phyloP scores from a whole-genome alignment of 441 rosid genomes.

The Jatropha podagrica region DNA sequence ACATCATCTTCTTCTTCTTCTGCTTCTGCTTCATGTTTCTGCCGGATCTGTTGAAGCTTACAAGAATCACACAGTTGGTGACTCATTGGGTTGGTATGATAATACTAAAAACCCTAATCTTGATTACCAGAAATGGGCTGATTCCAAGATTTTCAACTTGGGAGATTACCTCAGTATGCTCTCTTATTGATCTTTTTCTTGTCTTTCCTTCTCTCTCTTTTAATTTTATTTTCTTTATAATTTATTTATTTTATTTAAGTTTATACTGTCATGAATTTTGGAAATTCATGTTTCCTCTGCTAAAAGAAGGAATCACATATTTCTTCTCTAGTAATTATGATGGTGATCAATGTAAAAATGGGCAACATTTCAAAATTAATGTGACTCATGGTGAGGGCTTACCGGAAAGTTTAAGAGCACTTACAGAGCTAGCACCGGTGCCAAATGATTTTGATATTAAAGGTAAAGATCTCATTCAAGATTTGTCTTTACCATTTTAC shows the following conservation, averaged over 20 bases:
- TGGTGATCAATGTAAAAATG: constrained; percentile 79
- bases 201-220: neutral
- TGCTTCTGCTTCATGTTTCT: constrained; percentile 15
- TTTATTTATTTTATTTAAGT: too few relatives aligned
- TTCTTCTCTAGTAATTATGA: constrained; percentile 88
- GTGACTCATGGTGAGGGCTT: constrained; percentile 80
- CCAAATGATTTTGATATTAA: constrained; percentile 50
- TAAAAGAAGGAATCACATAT: constrained; percentile 67
- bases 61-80: constrained; percentile 92
- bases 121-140: constrained; percentile 90
- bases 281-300: constrained; percentile 43
- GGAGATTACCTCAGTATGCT: constrained; percentile 95
- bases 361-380: constrained; percentile 63
- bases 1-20: constrained; percentile 22
- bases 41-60: constrained; percentile 50
- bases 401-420: constrained; percentile 50
- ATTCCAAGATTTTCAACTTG: constrained; percentile 60
- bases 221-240: neutral
- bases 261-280: too few relatives aligned
- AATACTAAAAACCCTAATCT: constrained; percentile 40
- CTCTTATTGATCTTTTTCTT: neutral
- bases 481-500: too few relatives aligned
- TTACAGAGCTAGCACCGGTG: constrained; percentile 57
- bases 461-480: too few relatives aligned
- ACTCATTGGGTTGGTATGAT: constrained; percentile 71